Evolutionary conservation across 257 asterid genomes (phyloP).

Genomic region (Perilla frutescens): DNA sequence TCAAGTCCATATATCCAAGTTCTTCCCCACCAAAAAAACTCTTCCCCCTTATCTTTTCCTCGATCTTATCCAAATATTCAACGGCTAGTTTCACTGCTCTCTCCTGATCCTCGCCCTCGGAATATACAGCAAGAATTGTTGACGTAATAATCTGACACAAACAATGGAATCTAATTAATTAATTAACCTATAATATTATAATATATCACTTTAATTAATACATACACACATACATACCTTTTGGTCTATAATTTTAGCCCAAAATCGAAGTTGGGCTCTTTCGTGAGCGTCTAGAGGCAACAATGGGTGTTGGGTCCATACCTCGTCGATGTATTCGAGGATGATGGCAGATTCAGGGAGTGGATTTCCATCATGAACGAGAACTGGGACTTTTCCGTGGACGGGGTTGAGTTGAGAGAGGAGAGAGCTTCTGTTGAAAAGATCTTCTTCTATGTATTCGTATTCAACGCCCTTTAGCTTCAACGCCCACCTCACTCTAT

Average conservation of each 20-base stretch:
- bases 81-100: conserved; percentile 36
- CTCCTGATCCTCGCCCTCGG: conserved; percentile 43
- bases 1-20: conserved; percentile 48
- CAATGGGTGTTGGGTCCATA: conserved; percentile 42
- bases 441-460: conserved; percentile 50
- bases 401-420: conserved; percentile 45
- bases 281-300: conserved; percentile 45
- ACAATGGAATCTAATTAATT: neutral
- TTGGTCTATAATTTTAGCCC: conserved; percentile 44
- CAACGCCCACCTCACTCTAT: conserved; percentile 50
- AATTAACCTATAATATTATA: no score
- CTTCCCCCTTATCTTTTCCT: conserved; percentile 39
- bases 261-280: conserved; percentile 45
- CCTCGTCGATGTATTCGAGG: conserved; percentile 52
- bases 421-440: conserved; percentile 38
- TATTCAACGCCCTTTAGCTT: conserved; percentile 44
- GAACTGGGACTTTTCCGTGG: conserved; percentile 44
- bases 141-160: conserved; percentile 23
- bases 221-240: conserved; percentile 32
- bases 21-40: conserved; percentile 51
- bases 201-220: no score
- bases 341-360: conserved; percentile 46
- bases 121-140: conserved; percentile 29
- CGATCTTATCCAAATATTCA: conserved; percentile 43
- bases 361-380: conserved; percentile 46